phyloP scores from a whole-genome alignment of 2,329 filamentous ascomycete species.

The Pseudocercospora ulei region DNA sequence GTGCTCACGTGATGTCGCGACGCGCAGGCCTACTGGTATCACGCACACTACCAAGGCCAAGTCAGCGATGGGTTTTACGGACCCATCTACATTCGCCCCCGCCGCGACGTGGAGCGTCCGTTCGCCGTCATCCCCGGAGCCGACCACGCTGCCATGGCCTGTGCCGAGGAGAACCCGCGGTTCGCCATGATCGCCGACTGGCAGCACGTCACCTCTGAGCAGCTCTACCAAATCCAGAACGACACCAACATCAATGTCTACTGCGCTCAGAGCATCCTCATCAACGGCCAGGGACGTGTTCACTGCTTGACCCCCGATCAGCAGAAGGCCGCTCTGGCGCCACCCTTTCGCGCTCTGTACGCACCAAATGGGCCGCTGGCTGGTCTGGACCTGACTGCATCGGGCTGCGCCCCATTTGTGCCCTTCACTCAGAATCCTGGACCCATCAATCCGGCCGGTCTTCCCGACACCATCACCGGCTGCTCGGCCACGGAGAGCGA shows the following conservation, averaged over 20 bases:
- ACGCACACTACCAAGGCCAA: conserved; percentile 17
- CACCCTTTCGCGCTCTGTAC: conserved; percentile 15
- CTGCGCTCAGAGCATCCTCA: conserved; percentile 18
- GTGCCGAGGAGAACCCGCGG: conserved; percentile 15
- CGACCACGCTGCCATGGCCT: conserved; percentile 9
- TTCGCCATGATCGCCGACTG: conserved; percentile 19
- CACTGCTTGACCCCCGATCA: conserved; percentile 15
- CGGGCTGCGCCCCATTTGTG: conserved; percentile 18
- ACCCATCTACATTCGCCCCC: conserved; percentile 16
- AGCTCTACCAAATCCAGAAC: conserved; percentile 10
- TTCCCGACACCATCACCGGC: conserved; percentile 14
- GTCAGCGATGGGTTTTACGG: conserved; percentile 20
- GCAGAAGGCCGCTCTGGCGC: conserved; percentile 14
- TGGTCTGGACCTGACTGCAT: conserved; percentile 10
- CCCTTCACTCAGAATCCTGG: conserved; percentile 10
- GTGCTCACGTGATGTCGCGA: background rate
- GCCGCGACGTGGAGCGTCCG: conserved; percentile 3
- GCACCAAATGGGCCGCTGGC: conserved; percentile 12
- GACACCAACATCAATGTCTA: conserved; percentile 16
- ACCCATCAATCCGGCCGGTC: conserved; percentile 12
- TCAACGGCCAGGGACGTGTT: conserved; percentile 18
- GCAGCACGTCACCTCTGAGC: conserved; percentile 15
- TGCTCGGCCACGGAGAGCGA: conserved; percentile 12
- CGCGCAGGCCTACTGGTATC: conserved; percentile 13
- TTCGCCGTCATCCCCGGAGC: conserved; percentile 8